These are phyloP conservation scores for Boehmeria nivea DNA, from an alignment of 306 rosid genomes.

Conservation along the genomic window DNA sequence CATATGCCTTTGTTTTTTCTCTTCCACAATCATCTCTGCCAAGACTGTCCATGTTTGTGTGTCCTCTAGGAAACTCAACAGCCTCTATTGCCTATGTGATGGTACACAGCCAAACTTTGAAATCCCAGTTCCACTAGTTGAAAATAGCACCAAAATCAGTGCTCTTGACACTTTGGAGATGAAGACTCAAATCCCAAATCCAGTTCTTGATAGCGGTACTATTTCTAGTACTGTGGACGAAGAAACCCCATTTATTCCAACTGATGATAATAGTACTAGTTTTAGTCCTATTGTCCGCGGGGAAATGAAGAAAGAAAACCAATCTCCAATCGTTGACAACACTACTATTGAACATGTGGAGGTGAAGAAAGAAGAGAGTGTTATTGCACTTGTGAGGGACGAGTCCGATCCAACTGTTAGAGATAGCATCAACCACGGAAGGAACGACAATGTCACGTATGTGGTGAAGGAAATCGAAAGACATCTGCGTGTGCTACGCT, in stretches of 20 bases:
- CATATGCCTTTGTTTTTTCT: constrained; percentile 55
- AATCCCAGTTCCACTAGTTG: constrained; percentile 31
- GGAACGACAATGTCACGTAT: no score
- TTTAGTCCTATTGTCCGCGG: not conserved
- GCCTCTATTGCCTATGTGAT: constrained; percentile 62
- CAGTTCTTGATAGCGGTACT: no score
- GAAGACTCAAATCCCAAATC: no score
- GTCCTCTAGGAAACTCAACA: constrained; percentile 54
- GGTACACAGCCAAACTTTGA: constrained; percentile 54
- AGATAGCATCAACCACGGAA: no score
- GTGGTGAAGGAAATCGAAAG: no score
- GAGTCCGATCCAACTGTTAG: no score
- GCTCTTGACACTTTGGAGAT: no score
- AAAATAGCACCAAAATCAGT: not conserved
- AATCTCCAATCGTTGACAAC: not conserved
- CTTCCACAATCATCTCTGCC: constrained; percentile 49
- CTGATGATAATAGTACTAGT: not conserved
- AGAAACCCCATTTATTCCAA: not conserved
- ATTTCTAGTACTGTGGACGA: no score
- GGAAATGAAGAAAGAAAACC: not conserved
- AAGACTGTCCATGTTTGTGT: constrained; percentile 63
- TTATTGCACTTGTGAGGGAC: not conserved
- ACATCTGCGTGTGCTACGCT: constrained; percentile 44
- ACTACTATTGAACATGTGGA: not conserved
- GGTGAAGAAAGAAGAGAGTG: not conserved